A percentile compares a stretch with the other conserved stretches of the same genome.
These are phyloP conservation scores for Acanthamoeba culbertsoni DNA, from an alignment of 208 protist species.

Conservation along the genomic window DNA sequence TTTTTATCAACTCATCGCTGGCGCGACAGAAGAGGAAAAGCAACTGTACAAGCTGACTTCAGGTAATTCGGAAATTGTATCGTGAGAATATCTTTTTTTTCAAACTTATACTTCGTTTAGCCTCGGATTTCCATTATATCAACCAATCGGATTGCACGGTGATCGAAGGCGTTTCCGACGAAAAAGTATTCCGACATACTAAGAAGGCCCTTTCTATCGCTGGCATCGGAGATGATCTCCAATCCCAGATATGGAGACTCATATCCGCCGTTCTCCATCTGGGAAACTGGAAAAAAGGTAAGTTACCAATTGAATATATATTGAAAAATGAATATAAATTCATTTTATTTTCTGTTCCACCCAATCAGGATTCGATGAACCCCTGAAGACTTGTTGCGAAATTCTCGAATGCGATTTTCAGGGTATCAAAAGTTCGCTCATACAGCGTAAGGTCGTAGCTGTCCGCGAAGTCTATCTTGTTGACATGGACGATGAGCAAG, in stretches of 20 bases:
- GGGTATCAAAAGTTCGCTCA: neutral
- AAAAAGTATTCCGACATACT: conserved; percentile 36
- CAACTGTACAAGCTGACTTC: too few species aligned
- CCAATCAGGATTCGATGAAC: neutral
- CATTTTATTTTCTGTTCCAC: neutral
- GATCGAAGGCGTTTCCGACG: conserved; percentile 55
- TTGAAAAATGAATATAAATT: neutral
- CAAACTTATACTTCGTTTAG: too few species aligned
- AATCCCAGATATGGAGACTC: conserved; percentile 67
- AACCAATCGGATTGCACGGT: conserved; percentile 68
- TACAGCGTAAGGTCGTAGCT: conserved; percentile 9
- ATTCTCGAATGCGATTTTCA: neutral
- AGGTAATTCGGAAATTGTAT: too few species aligned
- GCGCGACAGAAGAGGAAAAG: too few species aligned
- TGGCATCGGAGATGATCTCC: conserved; percentile 51
- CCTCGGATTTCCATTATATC: conserved; percentile 48
- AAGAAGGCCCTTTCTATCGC: conserved; percentile 84
- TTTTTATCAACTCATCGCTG: too few species aligned
- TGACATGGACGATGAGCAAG: conserved; percentile 21
- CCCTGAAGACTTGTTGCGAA: neutral
- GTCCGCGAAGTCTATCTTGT: conserved; percentile 18
- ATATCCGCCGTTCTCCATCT: conserved; percentile 83
- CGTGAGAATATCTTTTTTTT: too few species aligned
- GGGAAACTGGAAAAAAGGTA: conserved; percentile 79
- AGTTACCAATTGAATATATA: neutral